Percentiles rank a stretch among this genome's conserved stretches.
Conservation (phyloP, 805 yeast species). For the Hanseniaspora taiwanica region DNA sequence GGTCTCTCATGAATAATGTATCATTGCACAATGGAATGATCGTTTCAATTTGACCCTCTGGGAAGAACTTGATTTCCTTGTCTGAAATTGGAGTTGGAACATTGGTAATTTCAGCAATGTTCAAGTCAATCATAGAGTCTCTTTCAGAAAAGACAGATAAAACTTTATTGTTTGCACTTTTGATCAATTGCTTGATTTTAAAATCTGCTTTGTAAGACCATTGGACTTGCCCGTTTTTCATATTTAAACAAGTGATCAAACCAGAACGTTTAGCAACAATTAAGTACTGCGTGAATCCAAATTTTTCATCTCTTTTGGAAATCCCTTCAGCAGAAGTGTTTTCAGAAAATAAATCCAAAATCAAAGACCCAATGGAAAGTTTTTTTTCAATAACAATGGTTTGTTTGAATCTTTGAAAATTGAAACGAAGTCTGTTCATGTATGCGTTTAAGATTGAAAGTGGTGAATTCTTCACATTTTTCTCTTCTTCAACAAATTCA, state of each 20-base stretch:
- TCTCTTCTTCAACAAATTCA: constrained; percentile 13
- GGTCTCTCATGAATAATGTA: constrained; percentile 10
- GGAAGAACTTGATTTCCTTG: background rate
- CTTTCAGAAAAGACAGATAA: constrained; percentile 16
- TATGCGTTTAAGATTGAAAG: constrained; percentile 15
- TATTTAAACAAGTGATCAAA: constrained; percentile 31
- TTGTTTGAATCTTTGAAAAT: constrained; percentile 11
- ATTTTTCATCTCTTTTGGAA: constrained; percentile 17
- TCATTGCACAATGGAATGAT: constrained; percentile 3
- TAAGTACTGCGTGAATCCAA: constrained; percentile 35
- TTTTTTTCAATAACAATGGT: constrained; percentile 8
- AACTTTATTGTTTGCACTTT: constrained; percentile 9
- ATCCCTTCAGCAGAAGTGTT: constrained; percentile 7
- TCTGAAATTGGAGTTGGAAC: background rate
- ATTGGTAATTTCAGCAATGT: constrained; percentile 3
- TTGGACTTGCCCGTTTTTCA: constrained; percentile 24
- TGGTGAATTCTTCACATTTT: constrained; percentile 2
- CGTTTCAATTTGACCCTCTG: background rate
- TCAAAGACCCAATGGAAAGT: constrained; percentile 8
- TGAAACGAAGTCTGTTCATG: constrained; percentile 15
- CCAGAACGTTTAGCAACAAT: constrained; percentile 30
- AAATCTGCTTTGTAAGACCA: constrained; percentile 28
- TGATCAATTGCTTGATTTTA: constrained; percentile 14
- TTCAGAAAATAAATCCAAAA: constrained; percentile 9
- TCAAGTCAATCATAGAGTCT: constrained; percentile 17